A percentile compares a stretch with the other conserved stretches of the same genome.
These are phyloP conservation scores for Cyberlindnera americana DNA, from an alignment of 805 yeast species.

Conservation along the genomic window DNA sequence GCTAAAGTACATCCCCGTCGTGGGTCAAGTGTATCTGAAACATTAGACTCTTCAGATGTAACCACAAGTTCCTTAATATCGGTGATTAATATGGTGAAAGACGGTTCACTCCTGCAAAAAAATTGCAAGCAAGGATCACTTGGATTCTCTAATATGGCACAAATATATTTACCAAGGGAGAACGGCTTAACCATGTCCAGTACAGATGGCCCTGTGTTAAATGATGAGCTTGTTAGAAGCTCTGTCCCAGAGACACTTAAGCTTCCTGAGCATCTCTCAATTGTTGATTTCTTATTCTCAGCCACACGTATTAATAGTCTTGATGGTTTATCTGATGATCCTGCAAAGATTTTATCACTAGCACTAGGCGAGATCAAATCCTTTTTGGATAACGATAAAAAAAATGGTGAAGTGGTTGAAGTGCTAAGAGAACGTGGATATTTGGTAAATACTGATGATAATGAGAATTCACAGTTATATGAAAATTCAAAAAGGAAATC, in stretches of 20 bases:
- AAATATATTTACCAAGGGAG: constrained; percentile 6
- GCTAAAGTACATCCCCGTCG: neutral
- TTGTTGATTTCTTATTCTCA: constrained; percentile 10
- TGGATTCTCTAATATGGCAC: constrained; percentile 10
- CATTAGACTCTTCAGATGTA: constrained; percentile 1
- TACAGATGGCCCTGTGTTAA: neutral
- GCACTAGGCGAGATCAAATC: constrained; percentile 10
- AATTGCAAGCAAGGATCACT: constrained; percentile 2
- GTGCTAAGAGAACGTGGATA: constrained; percentile 13
- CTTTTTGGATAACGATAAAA: constrained; percentile 10
- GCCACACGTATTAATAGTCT: constrained; percentile 8
- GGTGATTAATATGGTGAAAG: constrained; percentile 8
- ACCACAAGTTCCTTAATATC: constrained; percentile 10
- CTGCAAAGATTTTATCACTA: constrained; percentile 7
- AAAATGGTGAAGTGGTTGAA: constrained; percentile 8
- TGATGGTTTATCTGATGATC: constrained; percentile 9
- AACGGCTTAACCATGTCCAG: neutral
- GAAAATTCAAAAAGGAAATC: neutral
- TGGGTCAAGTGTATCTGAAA: neutral
- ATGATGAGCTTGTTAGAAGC: constrained; percentile 9
- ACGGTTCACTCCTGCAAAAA: neutral
- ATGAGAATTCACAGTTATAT: neutral
- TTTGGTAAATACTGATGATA: constrained; percentile 3
- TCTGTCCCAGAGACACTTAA: constrained; percentile 12
- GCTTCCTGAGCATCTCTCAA: constrained; percentile 10